Evolutionary conservation across 345 rosid genomes (phyloP), one percentile per base, ranked within the genome.

Genomic region (Pistacia atlantica): DNA sequence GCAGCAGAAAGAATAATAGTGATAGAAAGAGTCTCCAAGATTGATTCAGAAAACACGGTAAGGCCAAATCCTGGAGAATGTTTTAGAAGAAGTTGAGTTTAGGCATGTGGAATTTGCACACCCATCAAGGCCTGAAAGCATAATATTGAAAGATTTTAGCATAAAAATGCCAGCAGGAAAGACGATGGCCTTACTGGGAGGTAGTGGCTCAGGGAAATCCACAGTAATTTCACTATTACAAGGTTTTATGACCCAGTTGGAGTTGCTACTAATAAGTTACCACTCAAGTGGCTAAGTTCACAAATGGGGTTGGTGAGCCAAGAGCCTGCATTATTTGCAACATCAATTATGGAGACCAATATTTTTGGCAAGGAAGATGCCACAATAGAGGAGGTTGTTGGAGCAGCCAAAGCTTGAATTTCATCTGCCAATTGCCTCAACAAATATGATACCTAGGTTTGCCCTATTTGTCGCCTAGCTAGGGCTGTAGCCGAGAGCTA

Each of bases 201-300:
- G 95, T 46, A 94, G 98, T 64, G 98, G 97, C 7, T 94, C 98
- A 0, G 98, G 97, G 2, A 94, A 92, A 84, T 94, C 98, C 5
- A 94, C 94, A 0, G 93, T 85, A 35, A 88, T 94, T 69, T 89
- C 98, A 33, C 86, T 91, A 17, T 75, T 94, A 75, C 97, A 92
- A 90, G 97, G 83, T 94, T 91, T 83, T 94, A 94, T 54, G 91
- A 89, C 67, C 95, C 98, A 35, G 51, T 85, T 6, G 73, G 92
- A 17, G 72, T 85, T 14, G 55, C 89, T 59, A 79, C 90, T 56
- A 80, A 89, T 22, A 89, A 80, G 78, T 54, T 92, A 76, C 96
- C 90, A 79, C 89, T 94, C 38, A 94, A 89, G 74, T 91, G 98
- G 98, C 79, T 94, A 11, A 82, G 98, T 69, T 89, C 92, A 13